Evolutionary conservation across 202 grass and related monocot genomes (phyloP), one percentile per base, ranked within the genome.

Genomic region (Zoysia matrella): DNA sequence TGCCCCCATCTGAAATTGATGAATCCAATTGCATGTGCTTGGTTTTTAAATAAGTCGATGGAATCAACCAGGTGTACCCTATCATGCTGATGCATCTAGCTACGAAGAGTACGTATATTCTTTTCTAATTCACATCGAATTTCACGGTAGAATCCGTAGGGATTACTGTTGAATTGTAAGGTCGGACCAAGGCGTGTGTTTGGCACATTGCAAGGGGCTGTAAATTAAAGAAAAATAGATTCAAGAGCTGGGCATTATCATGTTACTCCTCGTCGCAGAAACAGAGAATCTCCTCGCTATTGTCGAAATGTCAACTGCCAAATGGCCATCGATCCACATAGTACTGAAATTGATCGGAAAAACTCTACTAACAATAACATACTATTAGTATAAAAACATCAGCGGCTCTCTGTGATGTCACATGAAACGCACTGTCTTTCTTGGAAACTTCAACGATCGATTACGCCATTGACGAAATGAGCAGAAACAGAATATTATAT

Each of bases 11-110:
- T 52, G 39, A 41, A 80, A 54, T 36, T 36, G 30, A 36, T 69
- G 63, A 52, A 75, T 75, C 39, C 10, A 55, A 69, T 36, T 36
- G 30, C 68, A n/a, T 16, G 46, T 49, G 3, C 30, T 57, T 5
- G 47, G 0, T 55, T 62, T 12, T 39, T n/a, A 13, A 63, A 63
- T 3, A 47, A 54, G 12, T 40, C 3, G 84, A 70, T 47, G 64
- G 84, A 75, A 75, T 69, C 84, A 81, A 69, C 77, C 62, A 75
- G 71, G 84, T 62, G 70, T 45, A 18, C 36, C 6, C 46, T 55
- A 61, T 60, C 8, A 30, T 49, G 14, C 22, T 42, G 39, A 16
- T 67, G 52, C 69, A 75, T 68, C 39, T 16, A 11, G 15, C 60
- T 11, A 39, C 0, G 5, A 6, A 4, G 10, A 52, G 51, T 3